Evolutionary conservation across 2,329 filamentous ascomycete genomes (phyloP).

Genomic region (Xylariales sp.): DNA sequence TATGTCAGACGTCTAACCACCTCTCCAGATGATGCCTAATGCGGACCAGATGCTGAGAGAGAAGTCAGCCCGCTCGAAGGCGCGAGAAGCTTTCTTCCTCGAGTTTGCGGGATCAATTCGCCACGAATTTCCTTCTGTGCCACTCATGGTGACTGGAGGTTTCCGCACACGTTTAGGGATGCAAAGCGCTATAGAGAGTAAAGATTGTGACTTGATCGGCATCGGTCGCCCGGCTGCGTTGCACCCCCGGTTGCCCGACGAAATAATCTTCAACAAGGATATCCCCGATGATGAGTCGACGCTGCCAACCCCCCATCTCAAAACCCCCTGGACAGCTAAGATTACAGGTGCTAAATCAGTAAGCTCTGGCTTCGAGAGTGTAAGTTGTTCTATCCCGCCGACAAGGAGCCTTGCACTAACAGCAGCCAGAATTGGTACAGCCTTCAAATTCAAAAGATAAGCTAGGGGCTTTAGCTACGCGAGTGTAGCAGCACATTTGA

Average conservation of each 20-base stretch:
- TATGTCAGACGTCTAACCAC: background rate
- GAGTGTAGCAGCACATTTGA: too few species aligned
- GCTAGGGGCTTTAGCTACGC: background rate
- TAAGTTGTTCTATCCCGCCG: background rate
- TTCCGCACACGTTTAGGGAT: slow-evolving; percentile 4
- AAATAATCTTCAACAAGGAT: background rate
- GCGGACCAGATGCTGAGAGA: background rate
- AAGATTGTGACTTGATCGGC: slow-evolving; percentile 2
- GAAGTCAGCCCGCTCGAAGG: slow-evolving; percentile 1
- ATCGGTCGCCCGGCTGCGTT: background rate
- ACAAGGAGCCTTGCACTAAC: background rate
- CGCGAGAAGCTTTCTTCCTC: slow-evolving; percentile 11
- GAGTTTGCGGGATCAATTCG: slow-evolving; percentile 1
- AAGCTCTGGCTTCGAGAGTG: background rate
- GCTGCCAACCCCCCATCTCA: background rate
- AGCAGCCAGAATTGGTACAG: background rate
- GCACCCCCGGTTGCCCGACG: background rate
- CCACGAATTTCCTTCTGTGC: background rate
- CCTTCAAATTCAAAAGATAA: background rate
- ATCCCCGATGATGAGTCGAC: background rate
- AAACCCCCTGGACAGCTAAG: background rate
- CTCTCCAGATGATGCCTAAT: background rate
- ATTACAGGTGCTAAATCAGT: background rate
- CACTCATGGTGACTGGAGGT: slow-evolving; percentile 3
- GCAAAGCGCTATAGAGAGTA: background rate